These are phyloP conservation scores for Pleodorina starrii DNA, from an alignment of 139 green algal genomes.

Conservation along the genomic window DNA sequence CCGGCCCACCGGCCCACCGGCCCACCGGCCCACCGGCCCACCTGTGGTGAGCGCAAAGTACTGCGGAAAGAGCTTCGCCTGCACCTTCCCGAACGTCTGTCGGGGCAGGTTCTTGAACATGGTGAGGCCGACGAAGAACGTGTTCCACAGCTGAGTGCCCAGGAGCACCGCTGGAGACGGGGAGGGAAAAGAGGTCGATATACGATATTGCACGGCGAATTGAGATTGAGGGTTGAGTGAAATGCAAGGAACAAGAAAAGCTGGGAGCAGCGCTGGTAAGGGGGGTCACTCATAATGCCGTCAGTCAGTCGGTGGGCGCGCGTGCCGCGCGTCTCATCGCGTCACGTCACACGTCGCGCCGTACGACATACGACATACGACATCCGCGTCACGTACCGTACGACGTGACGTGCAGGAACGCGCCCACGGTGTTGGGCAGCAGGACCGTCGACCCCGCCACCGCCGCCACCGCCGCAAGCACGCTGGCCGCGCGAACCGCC, in stretches of 20 bases:
- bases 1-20: too few relatives aligned
- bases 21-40: not conserved
- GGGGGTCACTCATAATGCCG: too few relatives aligned
- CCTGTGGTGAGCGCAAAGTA: conserved; percentile 59
- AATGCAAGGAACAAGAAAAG: too few relatives aligned
- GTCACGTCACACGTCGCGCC: too few relatives aligned
- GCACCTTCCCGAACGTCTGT: conserved; percentile 77
- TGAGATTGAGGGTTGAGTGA: too few relatives aligned
- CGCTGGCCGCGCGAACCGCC: conserved; percentile 23
- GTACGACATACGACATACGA: too few relatives aligned
- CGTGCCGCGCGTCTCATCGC: too few relatives aligned
- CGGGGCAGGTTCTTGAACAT: conserved; percentile 82
- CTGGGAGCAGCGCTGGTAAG: too few relatives aligned
- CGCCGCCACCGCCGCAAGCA: conserved; percentile 41
- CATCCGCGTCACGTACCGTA: too few relatives aligned
- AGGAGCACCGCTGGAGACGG: conserved; percentile 14
- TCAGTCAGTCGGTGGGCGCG: too few relatives aligned
- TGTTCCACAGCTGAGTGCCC: conserved; percentile 45
- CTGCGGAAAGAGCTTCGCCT: conserved; percentile 76
- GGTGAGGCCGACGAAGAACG: conserved; percentile 65
- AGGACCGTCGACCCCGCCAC: conserved; percentile 20
- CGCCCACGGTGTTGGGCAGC: conserved; percentile 23
- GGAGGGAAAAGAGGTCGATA: too few relatives aligned
- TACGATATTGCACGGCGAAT: too few relatives aligned
- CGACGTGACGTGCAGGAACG: conserved; percentile 49